Evolutionary conservation across 352 stramenopile genomes (phyloP), one percentile per base, ranked within the genome.

Genomic region (Peronospora farinosa): DNA sequence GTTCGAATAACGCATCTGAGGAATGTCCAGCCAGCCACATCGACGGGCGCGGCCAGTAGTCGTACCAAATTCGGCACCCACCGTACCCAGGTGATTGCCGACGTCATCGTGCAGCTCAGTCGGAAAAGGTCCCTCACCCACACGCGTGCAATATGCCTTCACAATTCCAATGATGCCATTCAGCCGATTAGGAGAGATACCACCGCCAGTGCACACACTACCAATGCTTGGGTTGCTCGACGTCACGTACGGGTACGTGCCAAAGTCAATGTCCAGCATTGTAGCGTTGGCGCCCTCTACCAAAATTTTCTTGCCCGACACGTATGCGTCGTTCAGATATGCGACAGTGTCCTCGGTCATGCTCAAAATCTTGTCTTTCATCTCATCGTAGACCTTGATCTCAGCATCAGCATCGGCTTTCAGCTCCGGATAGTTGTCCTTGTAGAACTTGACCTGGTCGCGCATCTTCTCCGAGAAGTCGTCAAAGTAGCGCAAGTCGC

Each of bases 231-330:
- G 96, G 69, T 98, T 98, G 51, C 88, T 98, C 38, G 95, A 98
- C 28, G 97, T 99, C 37, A 99, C 97, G 74, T 97, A 99, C 33
- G 96, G 97, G 78, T 99, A 99, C 41, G 96, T 99, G 47, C 97
- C 97, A 65, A 99, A 99, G 76, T 99, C 97, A 75, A 99, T 98
- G 76, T 99, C 97, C 36, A 99, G 79, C 96, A 99, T 99, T 17
- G 95, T 98, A 5, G 97, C 97, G 73, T 99, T 99, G 25, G 96
- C 96, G 42, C 97, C 97, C 64, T 99, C 97, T 2, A 99, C 93
- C 21, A 99, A 67, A 55, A 99, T 98, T 53, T 86, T 94, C 78
- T 99, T 98, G 52, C 95, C 96, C 12, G 78, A 67, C 33, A 93
- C 82, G 74, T 98, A 98, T 35, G 95, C 82, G 51, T 97, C 76